Evolutionary conservation across 1,139 yeast species (phyloP), one percentile per base, ranked within the genome.

Genomic region (Yamadazyma atmosphaerica): DNA sequence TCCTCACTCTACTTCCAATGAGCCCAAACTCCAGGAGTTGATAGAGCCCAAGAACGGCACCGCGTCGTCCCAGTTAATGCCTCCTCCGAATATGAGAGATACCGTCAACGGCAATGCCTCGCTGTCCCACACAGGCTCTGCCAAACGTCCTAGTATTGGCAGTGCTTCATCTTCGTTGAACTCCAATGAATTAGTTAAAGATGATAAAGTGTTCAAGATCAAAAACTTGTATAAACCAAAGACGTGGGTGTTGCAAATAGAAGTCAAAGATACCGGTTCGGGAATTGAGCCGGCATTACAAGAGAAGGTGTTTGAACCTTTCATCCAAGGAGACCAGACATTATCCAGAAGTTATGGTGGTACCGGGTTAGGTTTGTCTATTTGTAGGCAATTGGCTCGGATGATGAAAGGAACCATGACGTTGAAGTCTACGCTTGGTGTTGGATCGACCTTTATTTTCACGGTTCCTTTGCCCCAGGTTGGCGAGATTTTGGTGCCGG

Each of bases 301-400:
- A 52, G 84, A 83, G 34, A 83, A 84, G 47, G 92, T 92, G 1
- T 92, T 92, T 63, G 97, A 92, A 56, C 97, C 97, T 3, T 92
- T 92, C 65, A 88, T 88, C 23, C 98, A 90, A 63, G 98, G 98
- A 32, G 98, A 92, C 54, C 97, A 90, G 60, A 89, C 97, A 0
- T 72, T 90, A 27, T 85, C 95, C 3, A 73, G 96, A 58, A 86
- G 90, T 39, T 86, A 86, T 56, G 96, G 97, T 41, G 98, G 98
- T 49, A 89, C 97, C 0, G 98, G 98, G 7, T 70, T 92, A 38
- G 98, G 98, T 2, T 73, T 92, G 35, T 87, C 96, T 0, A 90
- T 92, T 56, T 90, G 97, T 61, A 76, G 90, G 43, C 97, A 92
- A 61, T 73, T 92, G 45, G 95, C 96, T 1, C 78, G 77, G 26